Evolutionary conservation across 2,329 filamentous ascomycete genomes (phyloP).

Genomic region (Fusarium paranaense): DNA sequence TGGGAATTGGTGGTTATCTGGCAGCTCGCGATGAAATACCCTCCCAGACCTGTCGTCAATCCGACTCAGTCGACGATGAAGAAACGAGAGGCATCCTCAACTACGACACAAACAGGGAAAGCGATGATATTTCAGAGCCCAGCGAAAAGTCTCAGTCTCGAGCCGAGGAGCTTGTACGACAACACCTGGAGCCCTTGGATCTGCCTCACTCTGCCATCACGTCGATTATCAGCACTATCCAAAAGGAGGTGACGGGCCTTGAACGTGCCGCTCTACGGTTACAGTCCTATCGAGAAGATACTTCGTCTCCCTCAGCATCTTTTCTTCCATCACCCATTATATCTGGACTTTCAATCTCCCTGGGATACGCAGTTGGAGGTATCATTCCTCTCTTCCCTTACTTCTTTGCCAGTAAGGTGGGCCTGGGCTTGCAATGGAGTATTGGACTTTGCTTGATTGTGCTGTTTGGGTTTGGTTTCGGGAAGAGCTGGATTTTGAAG

Average conservation of each 20-base stretch:
- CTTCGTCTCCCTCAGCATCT: background rate
- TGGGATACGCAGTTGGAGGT: constrained; percentile 72
- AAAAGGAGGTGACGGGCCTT: constrained; percentile 47
- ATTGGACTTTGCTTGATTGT: constrained; percentile 65
- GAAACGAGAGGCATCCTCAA: constrained; percentile 44
- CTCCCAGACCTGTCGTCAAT: background rate
- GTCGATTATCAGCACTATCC: constrained; percentile 43
- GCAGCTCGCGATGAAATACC: constrained; percentile 60
- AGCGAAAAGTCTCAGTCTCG: constrained; percentile 16
- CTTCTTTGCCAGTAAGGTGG: constrained; percentile 60
- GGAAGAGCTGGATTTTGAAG: constrained; percentile 60
- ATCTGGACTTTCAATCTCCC: constrained; percentile 69
- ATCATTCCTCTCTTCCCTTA: constrained; percentile 73
- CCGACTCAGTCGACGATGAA: constrained; percentile 29
- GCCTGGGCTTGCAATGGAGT: constrained; percentile 62
- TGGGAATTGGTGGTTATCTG: constrained; percentile 79
- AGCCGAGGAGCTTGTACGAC: constrained; percentile 43
- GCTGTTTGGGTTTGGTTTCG: constrained; percentile 67
- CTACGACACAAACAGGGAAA: constrained; percentile 30
- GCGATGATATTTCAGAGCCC: background rate
- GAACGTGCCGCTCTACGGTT: constrained; percentile 37
- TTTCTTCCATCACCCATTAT: constrained; percentile 51
- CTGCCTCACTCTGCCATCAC: constrained; percentile 39
- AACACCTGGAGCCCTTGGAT: constrained; percentile 48
- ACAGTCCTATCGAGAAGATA: constrained; percentile 18